Evolutionary conservation across 176 grass and related monocot species (phyloP).

Genomic region (Pharus latifolius): DNA sequence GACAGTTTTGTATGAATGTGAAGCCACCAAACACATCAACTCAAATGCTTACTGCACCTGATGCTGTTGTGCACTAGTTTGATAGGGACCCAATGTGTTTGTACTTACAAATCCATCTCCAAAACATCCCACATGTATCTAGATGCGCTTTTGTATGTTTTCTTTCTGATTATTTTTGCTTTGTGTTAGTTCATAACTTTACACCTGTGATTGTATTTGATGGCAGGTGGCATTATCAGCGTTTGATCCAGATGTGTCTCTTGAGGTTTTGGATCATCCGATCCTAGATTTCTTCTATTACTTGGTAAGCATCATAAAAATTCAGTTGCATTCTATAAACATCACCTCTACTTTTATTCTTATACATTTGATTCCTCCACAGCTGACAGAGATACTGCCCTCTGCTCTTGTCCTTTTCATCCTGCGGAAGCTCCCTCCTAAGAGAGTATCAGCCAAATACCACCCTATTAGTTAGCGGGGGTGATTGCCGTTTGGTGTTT

Average conservation of each 20-base stretch:
- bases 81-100: neutral
- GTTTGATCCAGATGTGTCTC: slow-evolving; percentile 56
- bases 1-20: neutral
- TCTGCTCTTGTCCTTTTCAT: slow-evolving; percentile 89
- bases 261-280: slow-evolving; percentile 87
- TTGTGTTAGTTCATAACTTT: neutral
- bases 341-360: neutral
- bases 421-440: slow-evolving; percentile 90
- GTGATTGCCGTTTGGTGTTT: neutral
- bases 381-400: slow-evolving; percentile 88
- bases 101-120: neutral
- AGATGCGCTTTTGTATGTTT: neutral
- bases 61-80: slow-evolving; percentile 3
- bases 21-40: neutral
- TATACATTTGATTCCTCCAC: neutral
- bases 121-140: neutral
- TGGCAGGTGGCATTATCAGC: slow-evolving; percentile 65
- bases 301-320: slow-evolving; percentile 34
- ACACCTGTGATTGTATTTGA: neutral
- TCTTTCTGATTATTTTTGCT: neutral
- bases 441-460: slow-evolving; percentile 68
- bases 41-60: neutral
- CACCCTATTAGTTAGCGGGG: slow-evolving; percentile 68
- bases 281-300: slow-evolving; percentile 89
- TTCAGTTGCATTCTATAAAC: neutral